phyloP scores from a whole-genome alignment of 495 filamentous ascomycete genomes.

The Penicillium longicatenatum region DNA sequence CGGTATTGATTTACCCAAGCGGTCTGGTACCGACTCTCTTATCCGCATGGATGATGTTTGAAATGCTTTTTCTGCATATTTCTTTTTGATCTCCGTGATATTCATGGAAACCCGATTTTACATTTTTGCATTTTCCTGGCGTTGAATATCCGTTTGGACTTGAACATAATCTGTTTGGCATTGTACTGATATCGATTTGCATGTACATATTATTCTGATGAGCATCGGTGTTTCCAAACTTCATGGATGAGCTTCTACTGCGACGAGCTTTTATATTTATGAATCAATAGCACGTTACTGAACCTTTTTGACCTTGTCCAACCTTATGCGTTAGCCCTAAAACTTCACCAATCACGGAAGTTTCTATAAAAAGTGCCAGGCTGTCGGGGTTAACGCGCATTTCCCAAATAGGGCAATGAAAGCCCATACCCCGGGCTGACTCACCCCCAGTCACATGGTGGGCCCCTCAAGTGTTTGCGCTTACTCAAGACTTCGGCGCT shows the following conservation, averaged over 20 bases:
- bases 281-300: too few relatives aligned
- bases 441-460: slow-evolving; percentile 17
- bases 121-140: slow-evolving; percentile 27
- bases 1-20: slow-evolving; percentile 11
- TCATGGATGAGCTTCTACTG: background rate
- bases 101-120: background rate
- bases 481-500: background rate
- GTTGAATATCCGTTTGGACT: slow-evolving; percentile 19
- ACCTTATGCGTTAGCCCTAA: too few relatives aligned
- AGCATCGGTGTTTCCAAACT: background rate
- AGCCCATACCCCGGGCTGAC: slow-evolving; percentile 8
- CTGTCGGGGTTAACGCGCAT: background rate
- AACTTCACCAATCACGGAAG: too few relatives aligned
- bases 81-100: slow-evolving; percentile 5
- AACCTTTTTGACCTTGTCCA: background rate
- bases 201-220: slow-evolving; percentile 16
- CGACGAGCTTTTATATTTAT: too few relatives aligned
- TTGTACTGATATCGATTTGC: slow-evolving; percentile 5
- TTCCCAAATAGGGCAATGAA: background rate
- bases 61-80: background rate
- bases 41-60: slow-evolving; percentile 16
- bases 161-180: slow-evolving; percentile 9
- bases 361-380: too few relatives aligned
- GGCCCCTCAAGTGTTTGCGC: slow-evolving; percentile 5
- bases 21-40: slow-evolving; percentile 11